Evolutionary conservation across 192 early-diverging fungal species (phyloP), one percentile per base, ranked within the genome.

Genomic region (Coemansia sp.): DNA sequence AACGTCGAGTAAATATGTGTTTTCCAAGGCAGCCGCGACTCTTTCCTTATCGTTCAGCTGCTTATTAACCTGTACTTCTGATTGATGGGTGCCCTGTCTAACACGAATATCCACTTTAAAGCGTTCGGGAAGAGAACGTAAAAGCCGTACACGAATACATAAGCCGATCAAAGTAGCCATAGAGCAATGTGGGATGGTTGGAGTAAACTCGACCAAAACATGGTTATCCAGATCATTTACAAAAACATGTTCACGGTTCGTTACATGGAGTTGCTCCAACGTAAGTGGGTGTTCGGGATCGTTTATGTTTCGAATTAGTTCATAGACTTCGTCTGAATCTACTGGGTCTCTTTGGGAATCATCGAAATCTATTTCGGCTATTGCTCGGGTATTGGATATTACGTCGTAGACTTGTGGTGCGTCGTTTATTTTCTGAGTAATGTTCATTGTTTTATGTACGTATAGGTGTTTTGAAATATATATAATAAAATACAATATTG

Each of bases 1-100:
- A 1, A 97, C 97, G 53, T 96, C 90, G 41, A 96, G 60, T 47
- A 99, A 71, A 67, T 96, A 91, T 13, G 67, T 81, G 78, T 97
- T 99, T 60, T 97, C 97, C 36, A 99, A 70, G 4, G 97, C 97
- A 1, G 97, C 97, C 3, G 97, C 94, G 10, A 97, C 97, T 18
- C 96, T 81, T 54, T 99, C 96, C 82, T 99, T 99, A 60, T 97
- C 94, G 75, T 99, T 98, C 47, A 98, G 77, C 65, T 98, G 96
- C 71, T 97, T 98, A 67, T 98, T 98, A 50, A 98, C 93, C 45
- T 91, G 89, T 30, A 78, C 69, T 67, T 98, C 95, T 8, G 88
- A 91, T 64, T 98, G 94, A 77, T 98, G 96, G 6, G 94, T 94
- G 41, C 96, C 96, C 55, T 92, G 80, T 17, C 85, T 81, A 22